phyloP scores from a whole-genome alignment of 148 eudicot genomes.

The Cornus controversa region DNA sequence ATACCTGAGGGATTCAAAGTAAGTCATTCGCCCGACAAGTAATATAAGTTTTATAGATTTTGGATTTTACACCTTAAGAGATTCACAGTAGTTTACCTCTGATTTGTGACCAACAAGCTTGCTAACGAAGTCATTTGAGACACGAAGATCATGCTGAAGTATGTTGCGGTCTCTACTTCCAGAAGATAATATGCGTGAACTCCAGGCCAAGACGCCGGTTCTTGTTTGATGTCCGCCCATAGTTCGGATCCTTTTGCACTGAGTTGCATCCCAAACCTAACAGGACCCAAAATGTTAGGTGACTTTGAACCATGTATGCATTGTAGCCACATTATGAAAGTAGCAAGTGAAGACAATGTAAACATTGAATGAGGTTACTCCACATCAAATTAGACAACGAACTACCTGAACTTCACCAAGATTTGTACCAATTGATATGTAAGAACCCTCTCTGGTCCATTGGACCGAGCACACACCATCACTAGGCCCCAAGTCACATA shows the following conservation, averaged over 20 bases:
- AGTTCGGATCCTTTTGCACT: conserved; percentile 80
- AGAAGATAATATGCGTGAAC: conserved; percentile 84
- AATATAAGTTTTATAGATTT: not conserved
- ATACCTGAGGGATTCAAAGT: conserved; percentile 47
- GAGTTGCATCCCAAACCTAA: conserved; percentile 95
- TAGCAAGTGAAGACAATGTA: not conserved
- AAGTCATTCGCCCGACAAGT: not conserved
- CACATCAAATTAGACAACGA: not conserved
- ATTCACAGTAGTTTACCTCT: conserved; percentile 48
- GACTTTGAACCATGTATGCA: not conserved
- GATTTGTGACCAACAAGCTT: conserved; percentile 96
- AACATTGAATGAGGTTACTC: not conserved
- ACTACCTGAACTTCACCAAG: conserved; percentile 92
- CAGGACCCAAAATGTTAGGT: not conserved
- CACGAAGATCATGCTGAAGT: conserved; percentile 95
- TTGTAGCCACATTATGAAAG: not conserved
- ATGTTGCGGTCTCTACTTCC: conserved; percentile 98
- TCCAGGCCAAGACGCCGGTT: conserved; percentile 95
- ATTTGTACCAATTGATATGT: conserved; percentile 81
- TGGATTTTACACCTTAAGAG: not conserved
- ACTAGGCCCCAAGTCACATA: conserved; percentile 88
- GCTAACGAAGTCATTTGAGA: conserved; percentile 72
- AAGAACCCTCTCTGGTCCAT: conserved; percentile 97
- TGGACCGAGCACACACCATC: conserved; percentile 92
- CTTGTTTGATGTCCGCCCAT: conserved; percentile 94